Percentiles rank a stretch among this genome's conserved stretches.
phyloP scores from a whole-genome alignment of 179 eudicot genomes.

The Silene coronaria region DNA sequence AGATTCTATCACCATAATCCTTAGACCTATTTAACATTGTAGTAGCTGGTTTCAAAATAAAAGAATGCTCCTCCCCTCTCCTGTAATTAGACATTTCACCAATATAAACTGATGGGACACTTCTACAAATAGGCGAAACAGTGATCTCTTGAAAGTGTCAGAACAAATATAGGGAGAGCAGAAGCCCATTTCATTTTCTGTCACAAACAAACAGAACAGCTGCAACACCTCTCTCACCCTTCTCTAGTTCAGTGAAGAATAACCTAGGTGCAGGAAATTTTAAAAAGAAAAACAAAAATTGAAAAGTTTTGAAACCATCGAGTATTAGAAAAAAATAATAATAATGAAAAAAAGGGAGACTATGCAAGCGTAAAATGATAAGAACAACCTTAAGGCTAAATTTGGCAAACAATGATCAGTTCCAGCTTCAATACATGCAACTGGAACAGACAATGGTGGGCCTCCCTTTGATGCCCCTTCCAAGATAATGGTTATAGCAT shows the following conservation, averaged over 20 bases:
- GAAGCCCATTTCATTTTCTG: too few species aligned
- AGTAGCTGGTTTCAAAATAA: conserved; percentile 82
- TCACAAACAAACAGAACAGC: background rate
- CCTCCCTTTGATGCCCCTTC: conserved; percentile 82
- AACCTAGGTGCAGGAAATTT: background rate
- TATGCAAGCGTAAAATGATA: conserved; percentile 12
- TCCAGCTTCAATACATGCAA: conserved; percentile 90
- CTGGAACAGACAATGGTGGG: conserved; percentile 58
- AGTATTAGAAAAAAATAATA: background rate
- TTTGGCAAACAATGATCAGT: conserved; percentile 70
- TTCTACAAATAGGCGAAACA: background rate
- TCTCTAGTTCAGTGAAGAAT: too few species aligned
- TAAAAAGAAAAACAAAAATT: background rate
- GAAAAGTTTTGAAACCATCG: background rate
- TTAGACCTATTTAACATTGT: conserved; percentile 46
- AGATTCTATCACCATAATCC: conserved; percentile 30
- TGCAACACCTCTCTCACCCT: background rate
- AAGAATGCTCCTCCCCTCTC: conserved; percentile 99
- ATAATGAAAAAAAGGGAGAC: too few species aligned
- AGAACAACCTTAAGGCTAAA: conserved; percentile 72
- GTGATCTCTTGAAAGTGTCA: background rate
- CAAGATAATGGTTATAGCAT: conserved; percentile 74
- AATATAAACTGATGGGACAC: conserved; percentile 1
- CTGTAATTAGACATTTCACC: conserved; percentile 35
- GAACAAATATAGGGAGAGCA: too few species aligned